phyloP scores from a whole-genome alignment of 2,329 filamentous ascomycete genomes.

The Pseudogymnoascus sp. region DNA sequence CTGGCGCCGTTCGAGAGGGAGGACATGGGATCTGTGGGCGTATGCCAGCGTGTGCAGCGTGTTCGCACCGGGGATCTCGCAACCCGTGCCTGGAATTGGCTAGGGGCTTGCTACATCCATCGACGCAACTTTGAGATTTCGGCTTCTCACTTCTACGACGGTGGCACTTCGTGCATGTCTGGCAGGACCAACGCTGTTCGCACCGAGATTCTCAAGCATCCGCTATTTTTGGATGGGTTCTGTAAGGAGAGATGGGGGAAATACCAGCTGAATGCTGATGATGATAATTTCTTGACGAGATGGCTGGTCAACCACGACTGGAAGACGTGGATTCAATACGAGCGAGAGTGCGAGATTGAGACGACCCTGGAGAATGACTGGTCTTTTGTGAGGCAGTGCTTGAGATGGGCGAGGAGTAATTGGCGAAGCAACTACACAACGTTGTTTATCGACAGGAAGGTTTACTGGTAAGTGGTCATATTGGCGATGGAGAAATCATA shows the following conservation, averaged over 20 bases:
- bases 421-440: slow-evolving; percentile 96
- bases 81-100: slow-evolving; percentile 73
- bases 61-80: slow-evolving; percentile 50
- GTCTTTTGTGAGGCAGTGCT: slow-evolving; percentile 89
- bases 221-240: slow-evolving; percentile 81
- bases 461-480: slow-evolving; percentile 68
- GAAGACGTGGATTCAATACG: slow-evolving; percentile 95
- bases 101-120: slow-evolving; percentile 87
- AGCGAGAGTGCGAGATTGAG: slow-evolving; percentile 82
- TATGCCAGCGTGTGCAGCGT: slow-evolving; percentile 78
- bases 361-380: slow-evolving; percentile 85
- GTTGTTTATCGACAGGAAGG: slow-evolving; percentile 72
- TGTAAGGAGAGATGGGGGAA: slow-evolving; percentile 85
- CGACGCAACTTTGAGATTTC: slow-evolving; percentile 95
- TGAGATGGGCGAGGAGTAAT: slow-evolving; percentile 93
- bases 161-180: slow-evolving; percentile 93
- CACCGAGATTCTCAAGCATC: slow-evolving; percentile 77
- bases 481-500: slow-evolving; percentile 13
- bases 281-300: slow-evolving; percentile 96
- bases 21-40: slow-evolving; percentile 82
- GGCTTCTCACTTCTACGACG: slow-evolving; percentile 89
- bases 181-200: slow-evolving; percentile 90
- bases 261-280: slow-evolving; percentile 89
- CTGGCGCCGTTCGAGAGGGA: slow-evolving; percentile 84
- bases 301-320: slow-evolving; percentile 90